Evolutionary conservation across 2,329 filamentous ascomycete genomes (phyloP), one percentile per base, ranked within the genome.

Genomic region (Metarhizium anisopliae): DNA sequence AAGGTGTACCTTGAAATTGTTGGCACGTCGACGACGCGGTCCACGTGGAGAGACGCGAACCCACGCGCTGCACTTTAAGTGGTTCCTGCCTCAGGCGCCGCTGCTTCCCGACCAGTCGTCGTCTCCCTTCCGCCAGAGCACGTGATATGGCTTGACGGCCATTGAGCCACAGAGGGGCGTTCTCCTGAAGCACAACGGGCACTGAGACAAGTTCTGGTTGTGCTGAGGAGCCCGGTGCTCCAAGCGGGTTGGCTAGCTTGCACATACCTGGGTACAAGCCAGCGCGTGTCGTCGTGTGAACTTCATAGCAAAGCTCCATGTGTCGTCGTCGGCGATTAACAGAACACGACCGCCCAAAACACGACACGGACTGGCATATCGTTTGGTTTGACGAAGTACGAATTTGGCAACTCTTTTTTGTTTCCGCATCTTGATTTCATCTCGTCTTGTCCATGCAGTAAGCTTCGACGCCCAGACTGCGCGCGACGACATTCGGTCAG

Each of bases 11-110:
- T 42, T 60, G 60, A 62, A 62, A 61, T 18, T 65, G 60, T 63
- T 59, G 65, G 62, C 69, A 71, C 70, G 69, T 67, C 61, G 57
- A 60, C 63, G 69, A 72, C 70, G 70, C 70, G 70, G 59, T 67
- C 32, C 49, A 53, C 45, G 59, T 53, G 57, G 43, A 45, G 62
- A 70, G 68, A 72, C 70, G 70, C 70, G 70, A 64, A 60, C 57
- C 53, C 56, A 71, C 70, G 70, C 69, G 69, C 66, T 67, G 60
- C 66, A 71, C 66, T 70, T 71, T 67, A 72, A 67, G 62, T 59
- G 59, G 59, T 63, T 58, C 56, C 42, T 71, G 68, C 69, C 69
- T 70, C 59, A 71, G 70, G 69, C 61, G 62, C 55, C 49, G 53
- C 54, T n/a, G 51, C 30, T 35, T 49, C 25, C 25, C 20, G 29